These are phyloP conservation scores for Nakataea oryzae DNA, from an alignment of 2,329 filamentous ascomycete species.

Conservation along the genomic window DNA sequence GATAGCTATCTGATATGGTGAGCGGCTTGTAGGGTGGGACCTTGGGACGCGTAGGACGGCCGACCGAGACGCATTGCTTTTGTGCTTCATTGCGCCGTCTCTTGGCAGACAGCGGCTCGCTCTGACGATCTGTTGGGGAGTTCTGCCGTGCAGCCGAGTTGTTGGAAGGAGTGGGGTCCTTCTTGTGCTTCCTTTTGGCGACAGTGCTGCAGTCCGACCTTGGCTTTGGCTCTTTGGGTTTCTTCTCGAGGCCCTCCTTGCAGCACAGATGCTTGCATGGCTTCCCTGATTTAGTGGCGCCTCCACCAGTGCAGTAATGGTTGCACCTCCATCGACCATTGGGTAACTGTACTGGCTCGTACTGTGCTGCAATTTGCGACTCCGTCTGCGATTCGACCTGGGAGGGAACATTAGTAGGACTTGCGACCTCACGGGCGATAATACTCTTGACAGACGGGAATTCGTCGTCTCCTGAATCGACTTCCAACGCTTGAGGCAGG, in stretches of 20 bases:
- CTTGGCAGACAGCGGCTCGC: not conserved
- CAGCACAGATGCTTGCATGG: conserved; percentile 65
- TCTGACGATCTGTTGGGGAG: not conserved
- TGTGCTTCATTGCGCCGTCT: not conserved
- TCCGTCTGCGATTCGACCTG: not conserved
- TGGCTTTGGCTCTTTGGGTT: conserved; percentile 26
- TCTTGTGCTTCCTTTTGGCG: not conserved
- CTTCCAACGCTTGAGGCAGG: not conserved
- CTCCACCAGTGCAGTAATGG: conserved; percentile 46
- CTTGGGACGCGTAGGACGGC: not conserved
- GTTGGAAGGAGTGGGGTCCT: not conserved
- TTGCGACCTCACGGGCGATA: not conserved
- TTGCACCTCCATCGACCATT: conserved; percentile 70
- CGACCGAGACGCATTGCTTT: not conserved
- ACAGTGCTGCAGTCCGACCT: not conserved
- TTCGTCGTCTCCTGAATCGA: conserved; percentile 1
- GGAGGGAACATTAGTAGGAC: not conserved
- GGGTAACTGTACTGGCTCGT: conserved; percentile 38
- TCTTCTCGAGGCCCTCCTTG: conserved; percentile 58
- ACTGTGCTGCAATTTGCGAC: not conserved
- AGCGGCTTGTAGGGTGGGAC: not conserved
- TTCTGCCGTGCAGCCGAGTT: too few relatives aligned
- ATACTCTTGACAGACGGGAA: not conserved
- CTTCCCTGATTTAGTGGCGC: conserved; percentile 24
- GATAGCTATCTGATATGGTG: not conserved